These are phyloP conservation scores for Pythium folliculosum DNA, from an alignment of 352 stramenopile genomes.

Conservation along the genomic window DNA sequence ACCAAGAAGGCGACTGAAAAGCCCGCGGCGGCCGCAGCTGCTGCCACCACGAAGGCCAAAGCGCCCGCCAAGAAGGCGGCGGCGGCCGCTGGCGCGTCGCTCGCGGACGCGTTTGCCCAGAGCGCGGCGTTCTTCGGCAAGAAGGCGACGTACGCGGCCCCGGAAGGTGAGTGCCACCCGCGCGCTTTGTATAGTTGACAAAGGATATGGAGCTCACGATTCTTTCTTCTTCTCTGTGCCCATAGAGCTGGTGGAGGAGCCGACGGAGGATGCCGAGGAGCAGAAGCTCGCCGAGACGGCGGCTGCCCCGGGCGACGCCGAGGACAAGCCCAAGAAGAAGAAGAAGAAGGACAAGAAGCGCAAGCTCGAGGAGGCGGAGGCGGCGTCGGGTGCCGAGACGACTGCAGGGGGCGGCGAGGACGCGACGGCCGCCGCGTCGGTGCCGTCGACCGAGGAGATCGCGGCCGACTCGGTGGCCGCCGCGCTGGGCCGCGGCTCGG, in stretches of 20 bases:
- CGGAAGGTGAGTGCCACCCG: conserved; percentile 2
- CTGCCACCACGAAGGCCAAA: neutral
- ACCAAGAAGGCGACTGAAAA: conserved; percentile 38
- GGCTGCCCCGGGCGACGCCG: neutral
- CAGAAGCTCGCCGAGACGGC: conserved; percentile 1
- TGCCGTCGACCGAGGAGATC: neutral
- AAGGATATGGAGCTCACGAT: neutral
- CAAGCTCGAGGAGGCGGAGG: conserved; percentile 17
- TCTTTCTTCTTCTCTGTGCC: neutral
- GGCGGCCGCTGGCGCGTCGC: neutral
- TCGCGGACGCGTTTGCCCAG: conserved; percentile 61
- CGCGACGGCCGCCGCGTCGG: neutral
- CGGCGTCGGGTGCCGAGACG: conserved; percentile 12
- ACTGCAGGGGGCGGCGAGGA: neutral
- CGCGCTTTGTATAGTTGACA: neutral
- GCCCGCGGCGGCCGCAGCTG: conserved; percentile 11
- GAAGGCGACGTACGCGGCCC: conserved; percentile 51
- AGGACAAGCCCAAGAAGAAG: conserved; percentile 23
- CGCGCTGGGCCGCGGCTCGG: conserved; percentile 1
- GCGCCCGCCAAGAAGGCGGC: conserved; percentile 14
- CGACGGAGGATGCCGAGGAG: conserved; percentile 5
- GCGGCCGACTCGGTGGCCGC: conserved; percentile 12
- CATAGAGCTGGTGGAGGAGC: conserved; percentile 4
- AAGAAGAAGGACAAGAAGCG: conserved; percentile 44
- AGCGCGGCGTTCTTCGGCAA: conserved; percentile 67